phyloP scores from a whole-genome alignment of 1,284 basidiomycete species.

The Ganoderma leucocontextum region DNA sequence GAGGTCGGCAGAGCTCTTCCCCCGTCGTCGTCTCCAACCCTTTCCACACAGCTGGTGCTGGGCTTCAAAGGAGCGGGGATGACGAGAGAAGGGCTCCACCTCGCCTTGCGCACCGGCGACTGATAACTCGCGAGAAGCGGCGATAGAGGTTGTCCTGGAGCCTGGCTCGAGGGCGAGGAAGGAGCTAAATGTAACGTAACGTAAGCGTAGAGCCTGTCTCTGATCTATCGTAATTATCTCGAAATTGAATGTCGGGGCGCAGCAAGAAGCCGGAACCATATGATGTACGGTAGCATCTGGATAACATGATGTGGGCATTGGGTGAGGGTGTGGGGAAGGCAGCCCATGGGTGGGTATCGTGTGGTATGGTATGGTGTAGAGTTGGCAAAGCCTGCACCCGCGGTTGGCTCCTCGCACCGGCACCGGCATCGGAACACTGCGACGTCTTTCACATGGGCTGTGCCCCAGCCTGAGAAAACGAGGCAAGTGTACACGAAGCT shows the following conservation, averaged over 20 bases:
- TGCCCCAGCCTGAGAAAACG: neutral
- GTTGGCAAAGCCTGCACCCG: neutral
- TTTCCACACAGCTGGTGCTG: neutral
- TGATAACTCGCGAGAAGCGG: constrained; percentile 19
- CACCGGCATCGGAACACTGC: neutral
- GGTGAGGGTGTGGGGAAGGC: neutral
- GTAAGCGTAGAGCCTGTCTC: neutral
- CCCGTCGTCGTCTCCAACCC: neutral
- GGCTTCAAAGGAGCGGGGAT: neutral
- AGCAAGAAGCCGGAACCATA: neutral
- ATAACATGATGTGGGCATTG: neutral
- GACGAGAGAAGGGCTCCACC: neutral
- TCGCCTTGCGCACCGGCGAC: constrained; percentile 4
- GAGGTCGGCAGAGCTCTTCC: neutral
- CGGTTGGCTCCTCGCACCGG: neutral
- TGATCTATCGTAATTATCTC: neutral
- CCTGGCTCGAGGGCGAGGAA: neutral
- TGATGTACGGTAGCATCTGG: neutral
- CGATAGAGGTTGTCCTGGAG: neutral
- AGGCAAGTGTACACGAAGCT: neutral
- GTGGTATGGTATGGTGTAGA: neutral
- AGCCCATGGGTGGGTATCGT: neutral
- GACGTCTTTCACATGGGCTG: neutral
- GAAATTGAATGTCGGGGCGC: neutral
- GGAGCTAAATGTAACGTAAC: neutral